A percentile compares a stretch with the other conserved stretches of the same genome.
These are phyloP conservation scores for Populus hybrid DNA, from an alignment of 441 rosid species.

Conservation along the genomic window DNA sequence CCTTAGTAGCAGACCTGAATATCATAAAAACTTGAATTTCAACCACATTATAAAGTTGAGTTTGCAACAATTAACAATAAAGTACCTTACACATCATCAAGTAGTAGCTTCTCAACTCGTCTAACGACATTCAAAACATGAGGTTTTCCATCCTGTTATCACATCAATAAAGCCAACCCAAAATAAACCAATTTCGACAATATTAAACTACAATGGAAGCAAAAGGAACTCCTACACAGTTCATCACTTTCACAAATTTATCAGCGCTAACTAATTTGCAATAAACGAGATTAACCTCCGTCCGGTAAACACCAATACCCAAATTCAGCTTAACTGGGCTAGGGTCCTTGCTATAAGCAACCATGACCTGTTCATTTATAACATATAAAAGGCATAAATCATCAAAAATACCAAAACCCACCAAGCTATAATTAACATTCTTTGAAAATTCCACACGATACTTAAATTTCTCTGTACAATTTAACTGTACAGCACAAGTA, in stretches of 20 bases:
- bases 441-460: background rate
- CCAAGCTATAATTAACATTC: background rate
- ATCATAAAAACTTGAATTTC: background rate
- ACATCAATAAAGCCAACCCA: background rate
- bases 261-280: background rate
- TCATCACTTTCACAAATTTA: background rate
- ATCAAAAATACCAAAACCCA: background rate
- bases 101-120: constrained; percentile 69
- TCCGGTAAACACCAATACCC: constrained; percentile 82
- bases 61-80: background rate
- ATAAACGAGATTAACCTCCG: constrained; percentile 40
- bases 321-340: constrained; percentile 77
- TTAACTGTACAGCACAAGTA: background rate
- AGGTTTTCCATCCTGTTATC: constrained; percentile 75
- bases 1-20: constrained; percentile 62
- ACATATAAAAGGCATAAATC: background rate
- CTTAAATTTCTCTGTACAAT: background rate
- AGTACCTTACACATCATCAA: constrained; percentile 41
- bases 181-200: constrained; percentile 9
- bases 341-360: constrained; percentile 70
- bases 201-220: background rate
- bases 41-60: background rate
- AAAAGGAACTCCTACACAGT: background rate
- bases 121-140: constrained; percentile 79
- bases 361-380: constrained; percentile 41